Base-by-base conservation (phyloP, 306 rosid genomes). In the Casuarina equisetifolia region DNA sequence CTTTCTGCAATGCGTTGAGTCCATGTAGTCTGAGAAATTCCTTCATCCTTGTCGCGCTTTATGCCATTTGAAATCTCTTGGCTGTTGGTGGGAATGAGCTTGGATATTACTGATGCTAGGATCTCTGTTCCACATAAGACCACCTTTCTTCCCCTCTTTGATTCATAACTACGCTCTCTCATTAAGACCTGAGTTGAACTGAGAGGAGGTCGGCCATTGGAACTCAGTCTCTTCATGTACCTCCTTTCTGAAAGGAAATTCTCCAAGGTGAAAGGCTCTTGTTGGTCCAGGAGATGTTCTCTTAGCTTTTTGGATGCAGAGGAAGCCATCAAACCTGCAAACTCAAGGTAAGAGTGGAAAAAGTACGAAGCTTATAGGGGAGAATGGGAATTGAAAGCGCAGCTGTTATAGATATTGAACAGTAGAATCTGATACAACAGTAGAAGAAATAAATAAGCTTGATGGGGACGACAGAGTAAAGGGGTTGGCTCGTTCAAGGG, bases 211-310 rank as follows among this genome's bases (percentile, higher is more conserved):
- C 2, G 11, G 45, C 46, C 39, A n/a, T 35, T 49, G 53, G 61
- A 15, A 54, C 15, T 55, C 42, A 39, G 70, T 73, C 72, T 80
- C 61, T 85, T 80, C 83, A 71, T 55, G 72, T 74, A 83, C 13
- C 81, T 80, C 80, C 83, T 80, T 75, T 86, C 89, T 15, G 58
- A 64, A 80, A 86, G 78, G 77, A 70, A 86, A 62, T 19, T 40
- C 19, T 78, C 68, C 67, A 83, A 8, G 32, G 61, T 77, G 73
- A 83, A 86, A 19, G 87, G 87, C 75, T 86, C 89, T 68, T 83
- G 89, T 54, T 80, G 75, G 25, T 78, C 77, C 48, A 80, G 85
- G 70, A 86, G 89, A 64, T 74, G 69, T 38, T 86, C 83, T 71
- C 73, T 83, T 5, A 86, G 85, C 79, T 62, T 75, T 70, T 73